Conservation (phyloP, 345 rosid genomes). For the Sonneratia caseolaris region DNA sequence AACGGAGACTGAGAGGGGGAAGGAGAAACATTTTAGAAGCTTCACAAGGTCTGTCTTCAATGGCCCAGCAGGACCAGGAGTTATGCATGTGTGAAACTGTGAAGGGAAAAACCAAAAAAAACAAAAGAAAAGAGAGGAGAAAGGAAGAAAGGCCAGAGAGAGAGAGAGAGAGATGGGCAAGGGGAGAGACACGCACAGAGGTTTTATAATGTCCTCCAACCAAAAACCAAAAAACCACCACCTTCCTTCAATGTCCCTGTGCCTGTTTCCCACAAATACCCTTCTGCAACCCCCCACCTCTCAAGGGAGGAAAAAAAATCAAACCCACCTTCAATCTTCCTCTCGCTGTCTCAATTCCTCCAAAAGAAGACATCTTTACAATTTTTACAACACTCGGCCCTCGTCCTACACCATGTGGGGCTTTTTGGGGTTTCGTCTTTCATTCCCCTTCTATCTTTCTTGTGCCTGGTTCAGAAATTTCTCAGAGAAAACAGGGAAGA, state of each 20-base stretch:
- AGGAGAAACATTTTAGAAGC: no score
- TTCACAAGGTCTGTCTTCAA: not conserved
- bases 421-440: conserved; percentile 9
- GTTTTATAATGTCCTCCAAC: conserved; percentile 6
- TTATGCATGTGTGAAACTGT: not conserved
- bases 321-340: not conserved
- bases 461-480: conserved; percentile 14
- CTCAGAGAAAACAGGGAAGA: conserved; percentile 18
- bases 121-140: not conserved
- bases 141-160: conserved; percentile 10
- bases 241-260: conserved; percentile 19
- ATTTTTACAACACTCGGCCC: not conserved
- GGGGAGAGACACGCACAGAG: not conserved
- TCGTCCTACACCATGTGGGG: conserved; percentile 8
- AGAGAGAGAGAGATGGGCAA: not conserved
- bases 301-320: not conserved
- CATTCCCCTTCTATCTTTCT: conserved; percentile 7
- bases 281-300: conserved; percentile 13
- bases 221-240: conserved; percentile 60
- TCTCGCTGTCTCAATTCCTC: conserved; percentile 6
- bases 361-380: conserved; percentile 9
- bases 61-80: not conserved
- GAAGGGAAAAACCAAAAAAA: not conserved
- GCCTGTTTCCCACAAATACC: conserved; percentile 12
- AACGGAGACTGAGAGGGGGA: no score